Evolutionary conservation across 2,329 filamentous ascomycete species (phyloP).

Genomic region (Trichoderma brevicompactum): DNA sequence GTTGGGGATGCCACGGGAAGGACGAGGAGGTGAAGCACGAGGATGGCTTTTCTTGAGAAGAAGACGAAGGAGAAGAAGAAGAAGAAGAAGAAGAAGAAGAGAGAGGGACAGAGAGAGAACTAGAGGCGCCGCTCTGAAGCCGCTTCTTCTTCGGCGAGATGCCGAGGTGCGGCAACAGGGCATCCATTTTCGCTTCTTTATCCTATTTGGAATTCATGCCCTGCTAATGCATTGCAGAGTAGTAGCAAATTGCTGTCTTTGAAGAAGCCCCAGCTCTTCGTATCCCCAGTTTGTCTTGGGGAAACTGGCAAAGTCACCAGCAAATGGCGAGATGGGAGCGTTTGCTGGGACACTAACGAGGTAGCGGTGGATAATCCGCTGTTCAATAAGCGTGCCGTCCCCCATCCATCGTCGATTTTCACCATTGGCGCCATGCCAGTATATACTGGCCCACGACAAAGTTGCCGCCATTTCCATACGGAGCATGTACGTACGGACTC

Average conservation of each 20-base stretch:
- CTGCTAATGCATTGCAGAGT: background rate
- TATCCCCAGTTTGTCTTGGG: background rate
- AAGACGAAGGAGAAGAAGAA: too few species aligned
- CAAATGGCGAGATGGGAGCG: background rate
- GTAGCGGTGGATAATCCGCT: background rate
- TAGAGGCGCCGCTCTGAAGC: too few species aligned
- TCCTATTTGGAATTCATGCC: background rate
- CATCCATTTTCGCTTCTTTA: too few species aligned
- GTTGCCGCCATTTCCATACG: slow-evolving; percentile 7
- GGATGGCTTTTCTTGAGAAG: background rate
- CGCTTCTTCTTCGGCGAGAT: too few species aligned
- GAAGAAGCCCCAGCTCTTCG: background rate
- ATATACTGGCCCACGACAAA: background rate
- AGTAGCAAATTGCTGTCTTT: background rate
- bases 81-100: background rate
- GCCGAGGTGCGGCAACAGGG: too few species aligned
- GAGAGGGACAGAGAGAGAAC: background rate
- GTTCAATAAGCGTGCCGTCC: background rate
- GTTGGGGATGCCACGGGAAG: background rate
- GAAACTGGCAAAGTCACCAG: too few species aligned
- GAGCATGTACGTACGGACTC: background rate
- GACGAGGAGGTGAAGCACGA: background rate
- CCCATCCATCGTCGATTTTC: background rate
- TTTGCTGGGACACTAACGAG: background rate
- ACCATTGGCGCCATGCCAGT: background rate